Base-by-base conservation (phyloP, 208 protist genomes). In the Strigomonas galati region DNA sequence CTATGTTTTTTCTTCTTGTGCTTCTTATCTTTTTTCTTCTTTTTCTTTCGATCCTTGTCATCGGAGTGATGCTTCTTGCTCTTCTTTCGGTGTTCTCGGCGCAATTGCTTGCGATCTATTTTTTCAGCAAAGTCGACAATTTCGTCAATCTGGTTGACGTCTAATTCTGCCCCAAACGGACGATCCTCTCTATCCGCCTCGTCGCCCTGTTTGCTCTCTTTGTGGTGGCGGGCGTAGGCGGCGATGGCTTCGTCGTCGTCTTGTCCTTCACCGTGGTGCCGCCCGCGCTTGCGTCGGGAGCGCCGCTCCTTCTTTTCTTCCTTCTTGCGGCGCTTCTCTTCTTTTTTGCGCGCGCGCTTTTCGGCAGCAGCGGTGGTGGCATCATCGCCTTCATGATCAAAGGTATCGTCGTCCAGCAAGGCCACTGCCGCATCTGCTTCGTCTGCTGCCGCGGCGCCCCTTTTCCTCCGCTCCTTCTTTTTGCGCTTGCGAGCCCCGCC, bases 1-100 rank as follows among this genome's bases (percentile, higher is more conserved):
- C 21, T 55, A 55, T 55, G 27, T 44, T 37, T 61, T 10, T 44
- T 37, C 30, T 61, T 46, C 44, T 19, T 35, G 1, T 40, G 7
- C 19, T 44, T 61, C 32, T 61, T 61, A 6, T 61, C 28, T n/a
- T 61, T 44, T 5, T 23, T 61, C 30, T 44, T 59, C 54, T 53
- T 62, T 53, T 51, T 67, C 62, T 69, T 52, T 51, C 49, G 40
- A 21, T 69, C 55, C 65, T 67, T 67, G 35, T 46, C 24, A 1
- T 70, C 64, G 23, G 53, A 31, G 49, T 67, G 30, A 7, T 62
- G 40, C 60, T 62, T 67, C 21, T 55, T 55, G 7, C 10, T 9
- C 21, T 55, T 55, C 9, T 62, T 56, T 3, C 27, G 66, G 37
- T 55, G 58, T 46, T 57, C 57, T 23, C 48, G 63, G 7, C n/a